phyloP scores from a whole-genome alignment of 805 yeast genomes.

The Starmera dryadoides region DNA sequence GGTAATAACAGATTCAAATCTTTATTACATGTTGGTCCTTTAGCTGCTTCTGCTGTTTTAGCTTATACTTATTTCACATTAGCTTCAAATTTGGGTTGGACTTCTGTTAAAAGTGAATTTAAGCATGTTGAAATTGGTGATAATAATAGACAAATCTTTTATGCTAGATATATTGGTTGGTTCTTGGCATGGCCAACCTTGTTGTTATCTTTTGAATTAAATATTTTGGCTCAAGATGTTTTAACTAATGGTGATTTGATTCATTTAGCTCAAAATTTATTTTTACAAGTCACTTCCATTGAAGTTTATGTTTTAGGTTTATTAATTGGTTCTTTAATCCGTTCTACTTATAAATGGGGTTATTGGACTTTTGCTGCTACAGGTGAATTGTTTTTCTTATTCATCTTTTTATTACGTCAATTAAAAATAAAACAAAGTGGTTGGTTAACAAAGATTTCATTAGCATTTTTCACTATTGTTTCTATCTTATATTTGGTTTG shows the following conservation, averaged over 20 bases:
- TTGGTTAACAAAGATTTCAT: slow-evolving; percentile 1
- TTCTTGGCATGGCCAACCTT: slow-evolving; percentile 45
- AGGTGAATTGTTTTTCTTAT: slow-evolving; percentile 33
- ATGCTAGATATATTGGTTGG: slow-evolving; percentile 50
- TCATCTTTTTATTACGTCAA: slow-evolving; percentile 23
- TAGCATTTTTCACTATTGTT: slow-evolving; percentile 24
- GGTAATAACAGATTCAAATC: background rate
- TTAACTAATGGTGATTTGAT: slow-evolving; percentile 8
- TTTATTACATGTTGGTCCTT: slow-evolving; percentile 30
- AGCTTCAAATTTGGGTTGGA: slow-evolving; percentile 54
- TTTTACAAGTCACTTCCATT: slow-evolving; percentile 35
- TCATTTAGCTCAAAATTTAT: slow-evolving; percentile 20
- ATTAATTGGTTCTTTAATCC: slow-evolving; percentile 49
- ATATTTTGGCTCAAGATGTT: slow-evolving; percentile 13
- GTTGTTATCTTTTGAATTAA: slow-evolving; percentile 24
- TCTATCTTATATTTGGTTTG: slow-evolving; percentile 38
- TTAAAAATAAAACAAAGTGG: slow-evolving; percentile 4
- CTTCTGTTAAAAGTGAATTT: slow-evolving; percentile 40
- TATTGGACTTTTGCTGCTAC: slow-evolving; percentile 49
- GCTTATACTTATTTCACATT: slow-evolving; percentile 45
- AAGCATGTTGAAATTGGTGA: slow-evolving; percentile 32
- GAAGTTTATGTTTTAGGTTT: slow-evolving; percentile 45
- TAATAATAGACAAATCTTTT: slow-evolving; percentile 44
- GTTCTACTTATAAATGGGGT: slow-evolving; percentile 61
- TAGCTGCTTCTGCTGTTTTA: slow-evolving; percentile 32